These are phyloP conservation scores for Penicillium fimorum DNA, from an alignment of 495 filamentous ascomycete species.

Conservation along the genomic window DNA sequence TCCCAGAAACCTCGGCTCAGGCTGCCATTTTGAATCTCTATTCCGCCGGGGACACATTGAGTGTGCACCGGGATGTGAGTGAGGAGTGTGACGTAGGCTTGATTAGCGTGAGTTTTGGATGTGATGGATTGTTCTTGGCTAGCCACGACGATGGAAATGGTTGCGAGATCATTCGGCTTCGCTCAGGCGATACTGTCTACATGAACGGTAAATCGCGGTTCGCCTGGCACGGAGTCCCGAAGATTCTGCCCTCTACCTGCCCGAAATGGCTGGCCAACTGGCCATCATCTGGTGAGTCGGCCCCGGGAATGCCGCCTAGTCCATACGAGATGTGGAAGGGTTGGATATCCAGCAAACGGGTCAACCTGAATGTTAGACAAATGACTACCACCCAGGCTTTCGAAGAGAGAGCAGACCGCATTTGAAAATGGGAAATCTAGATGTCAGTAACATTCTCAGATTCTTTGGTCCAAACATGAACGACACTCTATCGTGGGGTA, in stretches of 20 bases:
- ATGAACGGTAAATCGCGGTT: conserved; percentile 77
- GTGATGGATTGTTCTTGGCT: conserved; percentile 73
- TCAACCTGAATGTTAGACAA: conserved; percentile 91
- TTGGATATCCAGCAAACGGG: conserved; percentile 82
- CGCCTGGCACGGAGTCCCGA: conserved; percentile 94
- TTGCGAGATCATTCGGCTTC: conserved; percentile 62
- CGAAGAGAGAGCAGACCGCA: neutral
- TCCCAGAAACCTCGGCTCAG: conserved; percentile 70
- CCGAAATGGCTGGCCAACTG: conserved; percentile 71
- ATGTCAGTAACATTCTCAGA: neutral
- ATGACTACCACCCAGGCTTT: conserved; percentile 55
- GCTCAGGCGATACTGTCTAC: conserved; percentile 78
- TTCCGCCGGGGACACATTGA: conserved; percentile 80
- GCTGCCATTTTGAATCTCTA: conserved; percentile 94
- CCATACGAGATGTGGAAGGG: conserved; percentile 65
- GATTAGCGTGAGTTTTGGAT: conserved; percentile 83
- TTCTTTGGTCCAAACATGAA: neutral
- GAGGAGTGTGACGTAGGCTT: conserved; percentile 72
- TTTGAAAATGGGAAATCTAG: neutral
- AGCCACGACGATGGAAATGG: conserved; percentile 41
- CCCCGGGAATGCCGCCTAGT: conserved; percentile 19
- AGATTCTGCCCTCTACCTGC: conserved; percentile 73
- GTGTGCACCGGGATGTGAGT: conserved; percentile 86
- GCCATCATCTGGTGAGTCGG: conserved; percentile 54
- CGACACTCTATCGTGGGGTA: too few relatives aligned